Evolutionary conservation across 495 filamentous ascomycete genomes (phyloP).

Genomic region (Ascodesmis nigricans): DNA sequence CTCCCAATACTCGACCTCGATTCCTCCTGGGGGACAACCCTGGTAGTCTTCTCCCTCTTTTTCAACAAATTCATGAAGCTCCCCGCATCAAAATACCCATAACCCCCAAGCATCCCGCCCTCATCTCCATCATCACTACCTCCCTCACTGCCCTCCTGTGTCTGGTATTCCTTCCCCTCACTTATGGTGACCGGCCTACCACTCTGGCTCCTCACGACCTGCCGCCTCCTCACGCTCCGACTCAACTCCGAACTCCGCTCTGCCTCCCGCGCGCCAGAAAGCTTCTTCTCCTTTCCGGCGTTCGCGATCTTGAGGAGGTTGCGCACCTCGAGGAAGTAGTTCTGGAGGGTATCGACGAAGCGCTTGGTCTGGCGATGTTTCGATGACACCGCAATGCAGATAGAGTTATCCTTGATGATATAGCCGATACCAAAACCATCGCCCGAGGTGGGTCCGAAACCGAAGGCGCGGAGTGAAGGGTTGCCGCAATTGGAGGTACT

Average conservation of each 20-base stretch:
- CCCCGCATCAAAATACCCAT: constrained; percentile 21
- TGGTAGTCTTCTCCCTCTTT: constrained; percentile 28
- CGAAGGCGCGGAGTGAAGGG: constrained; percentile 86
- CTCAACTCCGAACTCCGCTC: constrained; percentile 33
- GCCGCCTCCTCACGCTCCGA: constrained; percentile 31
- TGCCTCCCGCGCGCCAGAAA: constrained; percentile 5
- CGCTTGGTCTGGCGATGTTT: constrained; percentile 85
- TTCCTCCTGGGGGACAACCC: constrained; percentile 26
- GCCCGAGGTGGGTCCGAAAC: constrained; percentile 81
- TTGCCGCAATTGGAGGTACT: constrained; percentile 98
- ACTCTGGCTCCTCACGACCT: constrained; percentile 26
- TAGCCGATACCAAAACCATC: constrained; percentile 97
- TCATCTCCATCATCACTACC: constrained; percentile 6
- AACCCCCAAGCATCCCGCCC: constrained; percentile 20
- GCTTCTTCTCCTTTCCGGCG: constrained; percentile 26
- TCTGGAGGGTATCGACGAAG: constrained; percentile 72
- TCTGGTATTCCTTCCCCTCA: constrained; percentile 24
- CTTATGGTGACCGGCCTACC: constrained; percentile 25
- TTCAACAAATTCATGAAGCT: constrained; percentile 20
- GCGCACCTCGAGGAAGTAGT: constrained; percentile 73
- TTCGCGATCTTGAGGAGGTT: constrained; percentile 54
- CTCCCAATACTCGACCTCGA: constrained; percentile 51
- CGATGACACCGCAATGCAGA: constrained; percentile 75
- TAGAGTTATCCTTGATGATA: constrained; percentile 90
- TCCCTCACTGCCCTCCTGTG: constrained; percentile 15